These are phyloP conservation scores for Malassezia pachydermatis DNA, from an alignment of 1,284 basidiomycete genomes.

Conservation along the genomic window DNA sequence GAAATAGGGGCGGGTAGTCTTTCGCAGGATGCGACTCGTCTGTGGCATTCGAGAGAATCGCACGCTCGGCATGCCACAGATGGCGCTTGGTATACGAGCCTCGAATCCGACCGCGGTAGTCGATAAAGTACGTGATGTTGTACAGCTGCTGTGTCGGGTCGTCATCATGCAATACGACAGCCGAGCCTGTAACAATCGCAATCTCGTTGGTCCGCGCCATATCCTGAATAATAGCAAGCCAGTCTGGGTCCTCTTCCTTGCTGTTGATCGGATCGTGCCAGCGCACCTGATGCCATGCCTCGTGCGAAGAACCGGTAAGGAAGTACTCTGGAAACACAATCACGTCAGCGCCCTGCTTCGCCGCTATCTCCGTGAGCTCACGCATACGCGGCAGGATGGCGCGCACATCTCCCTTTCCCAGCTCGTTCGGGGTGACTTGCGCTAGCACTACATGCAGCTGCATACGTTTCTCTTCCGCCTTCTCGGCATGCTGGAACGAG, in stretches of 20 bases:
- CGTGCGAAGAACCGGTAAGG: conserved; percentile 36
- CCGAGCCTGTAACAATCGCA: conserved; percentile 44
- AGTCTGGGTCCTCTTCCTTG: neutral
- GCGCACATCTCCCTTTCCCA: neutral
- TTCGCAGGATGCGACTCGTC: conserved; percentile 27
- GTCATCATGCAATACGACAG: conserved; percentile 27
- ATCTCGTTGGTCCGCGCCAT: conserved; percentile 28
- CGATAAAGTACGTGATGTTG: conserved; percentile 44
- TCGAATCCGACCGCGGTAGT: conserved; percentile 22
- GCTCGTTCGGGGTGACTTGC: conserved; percentile 18
- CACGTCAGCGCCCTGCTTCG: conserved; percentile 26
- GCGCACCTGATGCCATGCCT: conserved; percentile 20
- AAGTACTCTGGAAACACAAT: conserved; percentile 46
- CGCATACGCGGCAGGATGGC: neutral
- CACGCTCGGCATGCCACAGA: conserved; percentile 44
- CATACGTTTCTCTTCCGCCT: neutral
- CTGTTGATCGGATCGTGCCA: neutral
- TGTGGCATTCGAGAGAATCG: conserved; percentile 25
- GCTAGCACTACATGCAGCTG: conserved; percentile 19
- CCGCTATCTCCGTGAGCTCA: conserved; percentile 1
- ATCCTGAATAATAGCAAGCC: neutral
- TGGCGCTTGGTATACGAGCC: conserved; percentile 43
- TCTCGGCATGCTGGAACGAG: neutral
- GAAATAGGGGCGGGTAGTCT: conserved; percentile 25
- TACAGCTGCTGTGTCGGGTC: conserved; percentile 25